Conservation (phyloP, 2,329 filamentous ascomycete genomes). For the Fusarium proliferatum region DNA sequence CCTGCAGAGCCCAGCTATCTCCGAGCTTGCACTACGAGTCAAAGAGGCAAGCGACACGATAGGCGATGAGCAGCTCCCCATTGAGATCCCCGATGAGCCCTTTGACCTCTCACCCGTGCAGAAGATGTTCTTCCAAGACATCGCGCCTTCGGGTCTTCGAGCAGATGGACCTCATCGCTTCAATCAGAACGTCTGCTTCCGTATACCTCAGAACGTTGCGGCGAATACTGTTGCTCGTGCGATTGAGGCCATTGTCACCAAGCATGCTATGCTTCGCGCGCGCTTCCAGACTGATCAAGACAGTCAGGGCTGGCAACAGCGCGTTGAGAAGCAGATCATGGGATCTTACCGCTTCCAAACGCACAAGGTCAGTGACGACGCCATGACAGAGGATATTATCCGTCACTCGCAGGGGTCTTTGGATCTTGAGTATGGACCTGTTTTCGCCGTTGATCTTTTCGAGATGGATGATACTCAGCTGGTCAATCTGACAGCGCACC, state of each 20-base stretch:
- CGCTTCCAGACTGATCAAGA: not conserved
- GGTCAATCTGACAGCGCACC: not conserved
- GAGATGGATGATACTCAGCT: not conserved
- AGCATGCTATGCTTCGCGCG: not conserved
- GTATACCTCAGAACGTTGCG: rapidly evolving
- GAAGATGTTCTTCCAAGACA: not conserved
- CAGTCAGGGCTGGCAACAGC: not conserved
- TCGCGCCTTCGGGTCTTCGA: not conserved
- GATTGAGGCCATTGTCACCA: not conserved
- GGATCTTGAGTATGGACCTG: not conserved
- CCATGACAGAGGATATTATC: not conserved
- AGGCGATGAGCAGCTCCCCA: not conserved
- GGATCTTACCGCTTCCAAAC: not conserved
- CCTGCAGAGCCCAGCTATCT: not conserved
- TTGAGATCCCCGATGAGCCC: not conserved
- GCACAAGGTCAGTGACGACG: rapidly evolving
- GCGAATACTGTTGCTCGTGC: not conserved
- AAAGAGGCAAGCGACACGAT: not conserved
- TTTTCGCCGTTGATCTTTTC: not conserved
- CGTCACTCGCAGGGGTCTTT: not conserved
- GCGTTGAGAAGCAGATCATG: not conserved
- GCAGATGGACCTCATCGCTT: not conserved
- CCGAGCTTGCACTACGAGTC: not conserved
- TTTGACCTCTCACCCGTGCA: not conserved
- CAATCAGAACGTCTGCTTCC: not conserved